A percentile compares a stretch with the other conserved stretches of the same genome.
Evolutionary conservation across 140 eudicot species (phyloP).

Genomic region (Stevia rebaudiana): DNA sequence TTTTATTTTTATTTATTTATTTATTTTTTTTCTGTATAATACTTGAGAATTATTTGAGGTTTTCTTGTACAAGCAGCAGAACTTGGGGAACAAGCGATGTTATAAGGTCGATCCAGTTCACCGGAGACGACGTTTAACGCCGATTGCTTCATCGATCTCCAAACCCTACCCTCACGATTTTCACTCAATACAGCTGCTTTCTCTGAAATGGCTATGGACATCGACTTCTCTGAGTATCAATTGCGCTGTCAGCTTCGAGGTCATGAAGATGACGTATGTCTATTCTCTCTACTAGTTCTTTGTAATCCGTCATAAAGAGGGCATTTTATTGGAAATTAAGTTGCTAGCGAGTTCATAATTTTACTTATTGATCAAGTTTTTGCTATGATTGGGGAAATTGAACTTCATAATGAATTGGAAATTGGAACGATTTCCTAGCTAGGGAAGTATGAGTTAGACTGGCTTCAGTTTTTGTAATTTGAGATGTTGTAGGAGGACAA

Average conservation of each 20-base stretch:
- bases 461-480: background rate
- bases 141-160: slow-evolving; percentile 10
- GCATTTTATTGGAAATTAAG: background rate
- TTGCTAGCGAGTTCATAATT: slow-evolving; percentile 10
- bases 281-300: slow-evolving; percentile 8
- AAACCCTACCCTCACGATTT: slow-evolving; percentile 17
- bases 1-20: too few relatives aligned
- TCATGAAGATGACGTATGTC: slow-evolving; percentile 82
- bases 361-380: slow-evolving; percentile 15
- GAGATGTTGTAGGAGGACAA: slow-evolving; percentile 1
- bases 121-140: slow-evolving; percentile 17
- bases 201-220: slow-evolving; percentile 54
- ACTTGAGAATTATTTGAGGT: slow-evolving; percentile 4
- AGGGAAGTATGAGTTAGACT: background rate
- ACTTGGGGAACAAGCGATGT: slow-evolving; percentile 36
- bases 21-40: too few relatives aligned
- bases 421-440: background rate
- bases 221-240: slow-evolving; percentile 56
- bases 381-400: slow-evolving; percentile 9
- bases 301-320: background rate
- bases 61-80: slow-evolving; percentile 14
- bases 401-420: background rate
- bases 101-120: slow-evolving; percentile 13
- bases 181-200: background rate
- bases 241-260: slow-evolving; percentile 78